Conservation (phyloP, 768 basidiomycete species). For the Royoungia palumana region DNA sequence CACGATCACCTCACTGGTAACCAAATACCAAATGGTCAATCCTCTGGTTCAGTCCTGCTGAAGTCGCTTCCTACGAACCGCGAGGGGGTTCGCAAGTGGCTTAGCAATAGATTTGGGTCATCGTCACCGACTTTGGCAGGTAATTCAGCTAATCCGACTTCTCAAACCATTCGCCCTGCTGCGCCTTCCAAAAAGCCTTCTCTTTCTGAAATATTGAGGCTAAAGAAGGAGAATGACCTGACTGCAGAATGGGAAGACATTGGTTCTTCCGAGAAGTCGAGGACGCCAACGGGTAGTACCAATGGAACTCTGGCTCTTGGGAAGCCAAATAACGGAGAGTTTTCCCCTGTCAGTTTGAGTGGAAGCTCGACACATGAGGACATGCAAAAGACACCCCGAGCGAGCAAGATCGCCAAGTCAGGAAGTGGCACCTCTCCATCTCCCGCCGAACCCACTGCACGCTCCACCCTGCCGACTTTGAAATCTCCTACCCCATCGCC, state of each 20-base stretch:
- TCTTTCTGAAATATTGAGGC: constrained; percentile 59
- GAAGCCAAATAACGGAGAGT: constrained; percentile 25
- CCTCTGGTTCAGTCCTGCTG: constrained; percentile 36
- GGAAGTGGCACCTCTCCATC: constrained; percentile 19
- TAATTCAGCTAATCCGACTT: constrained; percentile 33
- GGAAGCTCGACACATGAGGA: constrained; percentile 29
- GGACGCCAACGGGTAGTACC: constrained; percentile 47
- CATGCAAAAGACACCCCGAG: constrained; percentile 33
- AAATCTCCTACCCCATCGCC: constrained; percentile 42
- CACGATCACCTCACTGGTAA: constrained; percentile 48
- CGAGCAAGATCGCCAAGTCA: constrained; percentile 33
- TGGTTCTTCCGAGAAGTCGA: constrained; percentile 40
- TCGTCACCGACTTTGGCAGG: constrained; percentile 39
- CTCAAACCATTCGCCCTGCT: constrained; percentile 33
- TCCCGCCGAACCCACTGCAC: constrained; percentile 18
- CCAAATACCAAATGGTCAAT: constrained; percentile 27
- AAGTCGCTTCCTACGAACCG: constrained; percentile 65
- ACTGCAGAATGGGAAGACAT: constrained; percentile 67
- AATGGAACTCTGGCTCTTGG: constrained; percentile 34
- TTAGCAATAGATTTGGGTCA: constrained; percentile 56
- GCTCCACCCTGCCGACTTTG: constrained; percentile 24
- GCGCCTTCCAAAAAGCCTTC: constrained; percentile 59
- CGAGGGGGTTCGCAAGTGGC: constrained; percentile 79
- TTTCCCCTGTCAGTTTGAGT: constrained; percentile 29
- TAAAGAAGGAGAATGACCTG: constrained; percentile 54